Base-by-base conservation (phyloP, 805 yeast species). In the Dipodascus albidus region DNA sequence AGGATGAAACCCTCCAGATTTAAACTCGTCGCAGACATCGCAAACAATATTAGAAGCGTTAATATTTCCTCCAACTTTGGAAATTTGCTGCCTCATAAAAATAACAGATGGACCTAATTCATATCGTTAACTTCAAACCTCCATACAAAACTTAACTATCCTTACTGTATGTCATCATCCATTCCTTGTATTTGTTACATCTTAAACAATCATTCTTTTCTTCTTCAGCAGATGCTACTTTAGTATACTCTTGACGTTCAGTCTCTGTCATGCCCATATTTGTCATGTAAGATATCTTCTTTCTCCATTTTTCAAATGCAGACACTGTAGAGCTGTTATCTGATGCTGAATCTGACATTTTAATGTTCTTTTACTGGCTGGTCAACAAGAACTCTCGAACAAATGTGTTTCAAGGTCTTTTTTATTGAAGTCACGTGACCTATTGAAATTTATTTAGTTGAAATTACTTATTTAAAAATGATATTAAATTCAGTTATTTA, bases 1-100 rank as follows among this genome's bases (percentile, higher is more conserved):
- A 0, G 98, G 97, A 64, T 90, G 88, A 67, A 85, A 93, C 1
- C 99, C 99, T 48, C 98, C 99, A 41, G 88, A 83, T 62, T 82
- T 79, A 70, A 77, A 74, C 57, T 87, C 95, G 57, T 85, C 87
- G 67, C 99, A 93, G 8, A 77, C 77, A 52, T 81, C 93, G 67
- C 99, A 93, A 15, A 79, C 73, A 52, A 91, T 80, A 60, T 83
- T 81, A 23, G 66, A 61, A 15, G 70, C 67, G 53, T 70, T 67
- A 44, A 82, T 67, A 17, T 74, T 74, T 9, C 80, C 82, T n/a
- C 78, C 78, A 21, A 84, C 70, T 60, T 85, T 83, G 44, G 76
- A 75, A 50, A 93, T 82, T 64, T 90, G 89, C 53, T 88, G 89
- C 60, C 81, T 72, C 95, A 93, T 83, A 67, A 91, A 93, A 31